These are phyloP conservation scores for Hypoxylon trugodes DNA, from an alignment of 495 filamentous ascomycete species.

Conservation along the genomic window DNA sequence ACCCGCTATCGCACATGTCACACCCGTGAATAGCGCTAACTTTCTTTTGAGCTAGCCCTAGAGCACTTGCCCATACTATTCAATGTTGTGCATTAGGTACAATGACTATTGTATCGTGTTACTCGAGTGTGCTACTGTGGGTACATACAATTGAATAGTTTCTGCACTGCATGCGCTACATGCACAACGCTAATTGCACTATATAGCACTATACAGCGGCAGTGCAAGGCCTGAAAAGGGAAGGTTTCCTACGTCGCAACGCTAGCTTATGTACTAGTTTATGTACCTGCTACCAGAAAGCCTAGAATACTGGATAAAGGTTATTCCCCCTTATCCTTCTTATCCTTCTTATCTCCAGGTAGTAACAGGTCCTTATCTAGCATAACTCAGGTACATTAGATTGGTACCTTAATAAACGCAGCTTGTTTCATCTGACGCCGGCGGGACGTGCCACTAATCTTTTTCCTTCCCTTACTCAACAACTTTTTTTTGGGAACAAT, in stretches of 20 bases:
- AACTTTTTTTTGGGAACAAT: not conserved
- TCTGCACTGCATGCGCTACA: no score
- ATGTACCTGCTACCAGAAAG: no score
- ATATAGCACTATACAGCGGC: no score
- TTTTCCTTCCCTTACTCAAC: no score
- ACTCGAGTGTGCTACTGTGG: no score
- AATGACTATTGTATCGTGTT: no score
- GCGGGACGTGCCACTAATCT: slow-evolving; percentile 19
- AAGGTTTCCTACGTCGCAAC: slow-evolving; percentile 1
- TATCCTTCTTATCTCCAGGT: not conserved
- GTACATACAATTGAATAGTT: no score
- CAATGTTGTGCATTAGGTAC: no score
- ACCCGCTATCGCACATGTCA: slow-evolving; percentile 4
- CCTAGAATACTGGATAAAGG: slow-evolving; percentile 33
- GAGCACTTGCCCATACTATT: no score
- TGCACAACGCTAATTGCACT: no score
- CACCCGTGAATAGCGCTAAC: slow-evolving; percentile 11
- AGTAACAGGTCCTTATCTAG: not conserved
- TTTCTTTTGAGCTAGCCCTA: slow-evolving; percentile 12
- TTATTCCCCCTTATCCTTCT: slow-evolving; percentile 21
- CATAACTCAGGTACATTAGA: slow-evolving; percentile 34
- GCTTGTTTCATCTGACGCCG: slow-evolving; percentile 38
- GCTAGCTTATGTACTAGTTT: not conserved
- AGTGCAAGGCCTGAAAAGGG: not conserved
- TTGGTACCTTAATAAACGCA: slow-evolving; percentile 39